These are phyloP conservation scores for Apiospora saccharicola DNA, from an alignment of 2,329 filamentous ascomycete genomes.

Conservation along the genomic window DNA sequence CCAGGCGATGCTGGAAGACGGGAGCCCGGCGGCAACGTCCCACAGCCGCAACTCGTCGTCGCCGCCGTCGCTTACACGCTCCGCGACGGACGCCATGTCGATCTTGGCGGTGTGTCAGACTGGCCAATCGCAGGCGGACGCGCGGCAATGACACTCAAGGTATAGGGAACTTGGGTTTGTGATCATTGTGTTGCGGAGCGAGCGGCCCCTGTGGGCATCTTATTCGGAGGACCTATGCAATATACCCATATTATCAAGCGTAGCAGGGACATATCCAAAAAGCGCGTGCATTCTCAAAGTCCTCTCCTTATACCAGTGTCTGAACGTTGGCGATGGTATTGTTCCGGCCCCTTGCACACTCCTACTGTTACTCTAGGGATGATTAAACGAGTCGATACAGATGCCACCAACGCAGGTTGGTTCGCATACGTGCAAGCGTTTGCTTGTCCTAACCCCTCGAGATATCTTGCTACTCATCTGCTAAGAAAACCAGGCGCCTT, in stretches of 20 bases:
- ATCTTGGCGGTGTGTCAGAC: neutral
- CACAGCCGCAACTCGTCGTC: neutral
- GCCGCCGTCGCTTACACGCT: neutral
- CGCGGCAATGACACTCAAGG: neutral
- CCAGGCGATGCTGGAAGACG: neutral
- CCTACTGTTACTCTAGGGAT: neutral
- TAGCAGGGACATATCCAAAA: neutral
- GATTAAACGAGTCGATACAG: rapidly evolving
- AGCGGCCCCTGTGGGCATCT: neutral
- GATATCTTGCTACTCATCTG: neutral
- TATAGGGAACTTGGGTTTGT: neutral
- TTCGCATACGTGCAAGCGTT: neutral
- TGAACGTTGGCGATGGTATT: too few relatives aligned
- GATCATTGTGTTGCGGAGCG: neutral
- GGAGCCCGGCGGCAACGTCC: neutral
- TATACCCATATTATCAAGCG: neutral
- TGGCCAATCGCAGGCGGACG: neutral
- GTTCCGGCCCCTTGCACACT: too few relatives aligned
- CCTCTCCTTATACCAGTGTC: neutral
- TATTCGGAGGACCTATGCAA: neutral
- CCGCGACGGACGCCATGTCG: neutral
- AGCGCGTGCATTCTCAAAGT: neutral
- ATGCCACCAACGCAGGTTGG: neutral
- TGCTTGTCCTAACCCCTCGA: too few relatives aligned
- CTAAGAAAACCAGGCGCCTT: neutral